phyloP scores from a whole-genome alignment of 345 rosid genomes.

The Camelina sativa region DNA sequence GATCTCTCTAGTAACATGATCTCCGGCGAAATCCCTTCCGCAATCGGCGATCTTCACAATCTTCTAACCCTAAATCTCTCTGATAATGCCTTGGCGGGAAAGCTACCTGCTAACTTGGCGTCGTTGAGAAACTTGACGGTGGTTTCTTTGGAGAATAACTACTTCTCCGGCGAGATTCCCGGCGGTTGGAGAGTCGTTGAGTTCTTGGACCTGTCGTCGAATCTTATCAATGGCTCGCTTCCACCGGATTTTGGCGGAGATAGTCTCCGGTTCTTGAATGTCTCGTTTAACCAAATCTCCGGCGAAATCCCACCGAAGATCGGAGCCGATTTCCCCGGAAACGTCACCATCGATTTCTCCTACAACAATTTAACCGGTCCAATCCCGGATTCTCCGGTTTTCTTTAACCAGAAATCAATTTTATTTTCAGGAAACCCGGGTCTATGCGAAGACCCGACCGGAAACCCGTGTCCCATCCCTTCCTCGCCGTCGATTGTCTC shows the following conservation, averaged over 20 bases:
- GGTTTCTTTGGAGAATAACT: conserved; percentile 64
- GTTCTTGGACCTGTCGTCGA: conserved; percentile 72
- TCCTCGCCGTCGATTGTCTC: conserved; percentile 48
- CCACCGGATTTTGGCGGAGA: conserved; percentile 71
- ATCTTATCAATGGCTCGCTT: conserved; percentile 74
- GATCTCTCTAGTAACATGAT: conserved; percentile 43
- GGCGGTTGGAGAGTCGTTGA: conserved; percentile 55
- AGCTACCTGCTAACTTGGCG: conserved; percentile 56
- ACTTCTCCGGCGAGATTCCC: conserved; percentile 61
- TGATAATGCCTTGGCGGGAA: conserved; percentile 78
- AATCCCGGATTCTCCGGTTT: conserved; percentile 59
- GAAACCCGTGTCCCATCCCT: conserved; percentile 56
- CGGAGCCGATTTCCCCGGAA: conserved; percentile 51
- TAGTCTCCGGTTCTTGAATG: conserved; percentile 57
- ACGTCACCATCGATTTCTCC: conserved; percentile 72
- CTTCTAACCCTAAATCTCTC: conserved; percentile 54
- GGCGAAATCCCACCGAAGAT: conserved; percentile 60
- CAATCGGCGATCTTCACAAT: conserved; percentile 38
- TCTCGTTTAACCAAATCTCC: conserved; percentile 72
- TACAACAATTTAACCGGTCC: conserved; percentile 74
- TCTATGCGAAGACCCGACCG: conserved; percentile 62
- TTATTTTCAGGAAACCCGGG: conserved; percentile 65
- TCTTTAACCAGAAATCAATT: conserved; percentile 52
- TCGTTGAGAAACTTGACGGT: conserved; percentile 53
- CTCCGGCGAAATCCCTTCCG: conserved; percentile 34